A percentile compares a stretch with the other conserved stretches of the same genome.
Evolutionary conservation across 495 filamentous ascomycete genomes (phyloP).

Genomic region (Hypoxylon fragiforme): DNA sequence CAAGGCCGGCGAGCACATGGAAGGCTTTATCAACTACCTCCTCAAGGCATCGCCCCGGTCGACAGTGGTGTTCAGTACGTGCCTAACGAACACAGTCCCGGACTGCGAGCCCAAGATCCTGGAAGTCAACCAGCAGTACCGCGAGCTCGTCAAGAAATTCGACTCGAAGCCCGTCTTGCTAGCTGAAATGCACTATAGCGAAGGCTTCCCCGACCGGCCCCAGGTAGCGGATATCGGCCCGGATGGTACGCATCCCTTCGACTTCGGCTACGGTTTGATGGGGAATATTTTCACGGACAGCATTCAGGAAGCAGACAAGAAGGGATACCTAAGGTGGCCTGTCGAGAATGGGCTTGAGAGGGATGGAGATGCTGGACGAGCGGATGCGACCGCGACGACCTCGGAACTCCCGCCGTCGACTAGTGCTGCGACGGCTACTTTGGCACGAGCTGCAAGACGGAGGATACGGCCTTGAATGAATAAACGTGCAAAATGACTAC

Average conservation of each 20-base stretch:
- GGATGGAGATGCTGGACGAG: slow-evolving; percentile 33
- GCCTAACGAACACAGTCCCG: slow-evolving; percentile 39
- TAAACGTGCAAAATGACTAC: no score
- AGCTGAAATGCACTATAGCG: slow-evolving; percentile 36
- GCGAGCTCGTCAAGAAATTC: slow-evolving; percentile 32
- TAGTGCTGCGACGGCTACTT: not conserved
- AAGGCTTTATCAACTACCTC: slow-evolving; percentile 34
- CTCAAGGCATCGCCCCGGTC: slow-evolving; percentile 25
- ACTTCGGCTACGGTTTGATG: slow-evolving; percentile 50
- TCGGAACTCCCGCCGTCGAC: slow-evolving; percentile 18
- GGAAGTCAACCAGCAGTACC: slow-evolving; percentile 42
- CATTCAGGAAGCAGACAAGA: slow-evolving; percentile 38
- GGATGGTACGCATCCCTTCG: slow-evolving; percentile 45
- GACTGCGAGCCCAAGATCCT: slow-evolving; percentile 42
- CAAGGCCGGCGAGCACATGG: slow-evolving; percentile 38
- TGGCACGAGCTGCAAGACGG: not conserved
- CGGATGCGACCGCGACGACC: slow-evolving; percentile 11
- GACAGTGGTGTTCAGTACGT: slow-evolving; percentile 37
- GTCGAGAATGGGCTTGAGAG: slow-evolving; percentile 36
- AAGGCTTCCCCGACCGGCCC: slow-evolving; percentile 28
- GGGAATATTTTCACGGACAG: slow-evolving; percentile 43
- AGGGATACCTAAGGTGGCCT: slow-evolving; percentile 43
- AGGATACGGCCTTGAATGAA: not conserved
- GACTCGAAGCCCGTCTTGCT: slow-evolving; percentile 34
- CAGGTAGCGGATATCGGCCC: slow-evolving; percentile 29